These are phyloP conservation scores for Mycena kentingensis DNA, from an alignment of 768 basidiomycete species.

Conservation along the genomic window DNA sequence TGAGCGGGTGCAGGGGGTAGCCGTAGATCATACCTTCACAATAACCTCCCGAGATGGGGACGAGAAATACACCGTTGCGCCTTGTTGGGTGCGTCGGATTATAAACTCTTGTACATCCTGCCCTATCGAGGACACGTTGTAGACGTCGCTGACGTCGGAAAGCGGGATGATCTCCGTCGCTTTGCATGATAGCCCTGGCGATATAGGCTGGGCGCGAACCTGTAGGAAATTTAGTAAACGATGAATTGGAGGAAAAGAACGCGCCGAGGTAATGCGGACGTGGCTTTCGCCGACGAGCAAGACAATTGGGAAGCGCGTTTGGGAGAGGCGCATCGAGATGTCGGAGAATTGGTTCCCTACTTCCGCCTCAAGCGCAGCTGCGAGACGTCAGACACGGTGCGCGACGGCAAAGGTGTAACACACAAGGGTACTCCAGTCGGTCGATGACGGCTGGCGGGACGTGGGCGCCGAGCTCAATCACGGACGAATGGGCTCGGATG, in stretches of 20 bases:
- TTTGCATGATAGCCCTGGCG: conserved; percentile 67
- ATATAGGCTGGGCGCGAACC: conserved; percentile 73
- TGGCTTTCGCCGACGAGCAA: conserved; percentile 70
- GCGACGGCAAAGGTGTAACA: conserved; percentile 17
- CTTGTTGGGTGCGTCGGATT: conserved; percentile 71
- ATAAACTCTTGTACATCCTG: conserved; percentile 78
- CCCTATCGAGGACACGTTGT: conserved; percentile 71
- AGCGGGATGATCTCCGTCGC: conserved; percentile 82
- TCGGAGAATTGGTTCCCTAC: conserved; percentile 52
- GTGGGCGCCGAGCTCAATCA: conserved; percentile 58
- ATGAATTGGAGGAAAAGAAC: conserved; percentile 24
- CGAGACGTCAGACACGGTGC: conserved; percentile 8
- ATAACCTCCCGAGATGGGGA: conserved; percentile 69
- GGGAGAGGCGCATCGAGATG: conserved; percentile 67
- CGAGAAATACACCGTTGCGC: conserved; percentile 74
- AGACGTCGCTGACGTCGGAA: conserved; percentile 82
- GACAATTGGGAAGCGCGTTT: conserved; percentile 71
- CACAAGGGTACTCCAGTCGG: conserved; percentile 59
- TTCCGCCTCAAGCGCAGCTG: conserved; percentile 69
- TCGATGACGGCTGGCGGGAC: conserved; percentile 51
- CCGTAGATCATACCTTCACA: conserved; percentile 81
- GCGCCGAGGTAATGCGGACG: conserved; percentile 74
- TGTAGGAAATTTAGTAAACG: conserved; percentile 29
- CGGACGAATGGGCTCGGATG: conserved; percentile 64
- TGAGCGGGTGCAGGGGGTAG: too few species aligned